Evolutionary conservation across 768 basidiomycete species (phyloP), one percentile per base, ranked within the genome.

Genomic region (Trametes cinnabarina): DNA sequence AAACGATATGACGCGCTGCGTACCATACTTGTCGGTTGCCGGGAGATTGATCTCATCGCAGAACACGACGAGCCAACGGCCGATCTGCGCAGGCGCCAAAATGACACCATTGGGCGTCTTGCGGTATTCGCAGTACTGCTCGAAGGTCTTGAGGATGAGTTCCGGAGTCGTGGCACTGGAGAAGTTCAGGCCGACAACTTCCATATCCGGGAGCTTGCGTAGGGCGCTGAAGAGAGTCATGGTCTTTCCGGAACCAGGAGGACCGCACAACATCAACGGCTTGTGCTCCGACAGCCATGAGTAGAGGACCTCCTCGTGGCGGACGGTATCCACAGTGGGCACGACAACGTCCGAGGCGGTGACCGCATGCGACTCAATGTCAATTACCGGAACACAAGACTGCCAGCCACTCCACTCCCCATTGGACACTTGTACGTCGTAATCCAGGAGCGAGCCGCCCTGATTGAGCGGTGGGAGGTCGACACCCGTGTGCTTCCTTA

Each of bases 1-100:
- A 81, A 98, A 99, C 2, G 96, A 98, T 68, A 99, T 98, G 68
- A 99, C 97, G 23, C 93, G 84, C 71, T 99, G 97, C 4, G 97
- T 99, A 3, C 97, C 97, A 67, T 99, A 99, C 74, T 94, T 96
- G 79, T 99, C 97, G 9, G 87, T 81, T 15, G 97, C 94, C 2
- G 97, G 97, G 4, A 99, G 77, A 69, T 99, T 99, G 79, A 99
- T 98, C 73, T 99, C 97, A 71, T 99, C 97, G 71, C 97, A 99
- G 77, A 99, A 99, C n/a, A 99, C 89, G 32, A 99, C 95, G 47
- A 99, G 82, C 97, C 97, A 99, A 44, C 94, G 87, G 25, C 96
- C 96, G 61, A 98, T 94, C 68, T 98, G 94, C 3, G 88, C 75
- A 10, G 97, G 97, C 3, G 97, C 88, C 51, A 99, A 84, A 46